Base-by-base conservation (phyloP, 2,329 filamentous ascomycete species). In the Immersiporthe knoxdaviesiana region DNA sequence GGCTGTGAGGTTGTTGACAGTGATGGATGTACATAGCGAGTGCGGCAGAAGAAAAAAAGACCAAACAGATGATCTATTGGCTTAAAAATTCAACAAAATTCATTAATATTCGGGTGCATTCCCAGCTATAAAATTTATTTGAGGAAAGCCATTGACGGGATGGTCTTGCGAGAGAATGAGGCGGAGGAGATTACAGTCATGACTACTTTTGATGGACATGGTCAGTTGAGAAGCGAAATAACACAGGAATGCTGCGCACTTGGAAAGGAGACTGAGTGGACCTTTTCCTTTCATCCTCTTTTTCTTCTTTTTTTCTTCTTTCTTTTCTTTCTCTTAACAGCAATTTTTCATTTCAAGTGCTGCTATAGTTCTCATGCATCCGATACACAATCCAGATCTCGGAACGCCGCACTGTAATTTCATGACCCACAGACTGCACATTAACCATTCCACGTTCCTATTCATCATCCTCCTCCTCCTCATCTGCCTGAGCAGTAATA, bases 401-500 rank as follows among this genome's bases (percentile, higher is more conserved):
- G 44, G 4, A 79, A 80, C 78, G 78, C 78, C 78, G 58, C n/a
- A 64, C 39, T 27, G 18, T 24, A 35, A 65, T 41, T 24, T 39
- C 27, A 50, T 35, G 24, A 65, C 14, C 37, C 35, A 27, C 21
- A 10, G 37, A 18, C 52, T 21, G 30, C 35, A 60, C 16, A 52
- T 64, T 32, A 10, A 50, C 12, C n/a, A 14, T 11, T n/a, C 30
- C 54, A 11, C 30, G 24, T 32, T n/a, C n/a, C 41, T 69, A 69
- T 70, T 74, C 75, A 54, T 85, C 84, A 81, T 86, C 85, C 44
- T 82, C 81, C 69, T 85, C 84, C 64, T 86, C 79, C 30, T 81
- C 80, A 44, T 81, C 87, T 71, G 87, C 84, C 68, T 82, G 83
- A 24, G 84, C 83, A 41, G 87, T 90, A 76, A 93, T 85, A 77